Conservation (phyloP, 345 rosid genomes). For the Kernera saxatilis region DNA sequence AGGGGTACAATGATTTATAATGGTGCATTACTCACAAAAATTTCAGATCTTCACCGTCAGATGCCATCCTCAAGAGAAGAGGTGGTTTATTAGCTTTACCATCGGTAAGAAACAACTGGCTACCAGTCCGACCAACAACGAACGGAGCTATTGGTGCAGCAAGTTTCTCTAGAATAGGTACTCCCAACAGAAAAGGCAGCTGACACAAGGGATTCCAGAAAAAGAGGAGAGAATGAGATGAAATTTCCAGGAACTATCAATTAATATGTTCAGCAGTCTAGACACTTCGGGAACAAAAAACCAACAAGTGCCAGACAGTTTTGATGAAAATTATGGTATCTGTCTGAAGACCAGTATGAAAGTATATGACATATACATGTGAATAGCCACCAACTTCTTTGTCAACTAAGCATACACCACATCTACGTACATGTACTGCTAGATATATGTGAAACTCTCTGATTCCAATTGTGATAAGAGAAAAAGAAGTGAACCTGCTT, state of each 20-base stretch:
- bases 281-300: not conserved
- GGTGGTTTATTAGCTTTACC: conserved; percentile 81
- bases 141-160: conserved; percentile 81
- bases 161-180: conserved; percentile 77
- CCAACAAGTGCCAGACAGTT: not conserved
- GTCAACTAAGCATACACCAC: not conserved
- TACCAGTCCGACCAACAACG: conserved; percentile 74
- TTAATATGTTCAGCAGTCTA: not conserved
- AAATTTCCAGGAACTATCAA: not conserved
- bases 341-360: not conserved
- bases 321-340: not conserved
- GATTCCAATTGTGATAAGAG: not conserved
- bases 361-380: not conserved
- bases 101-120: conserved; percentile 84
- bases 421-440: not conserved
- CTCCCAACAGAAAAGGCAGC: conserved; percentile 93
- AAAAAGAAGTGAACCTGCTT: conserved; percentile 57
- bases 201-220: conserved; percentile 24
- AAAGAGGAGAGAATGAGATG: conserved; percentile 10
- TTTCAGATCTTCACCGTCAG: conserved; percentile 66
- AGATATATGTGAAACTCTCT: not conserved
- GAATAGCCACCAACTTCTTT: not conserved
- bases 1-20: not conserved
- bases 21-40: conserved; percentile 56
- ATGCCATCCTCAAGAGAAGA: conserved; percentile 86